phyloP scores from a whole-genome alignment of 2,329 filamentous ascomycete genomes.

The Aphanocladium album region DNA sequence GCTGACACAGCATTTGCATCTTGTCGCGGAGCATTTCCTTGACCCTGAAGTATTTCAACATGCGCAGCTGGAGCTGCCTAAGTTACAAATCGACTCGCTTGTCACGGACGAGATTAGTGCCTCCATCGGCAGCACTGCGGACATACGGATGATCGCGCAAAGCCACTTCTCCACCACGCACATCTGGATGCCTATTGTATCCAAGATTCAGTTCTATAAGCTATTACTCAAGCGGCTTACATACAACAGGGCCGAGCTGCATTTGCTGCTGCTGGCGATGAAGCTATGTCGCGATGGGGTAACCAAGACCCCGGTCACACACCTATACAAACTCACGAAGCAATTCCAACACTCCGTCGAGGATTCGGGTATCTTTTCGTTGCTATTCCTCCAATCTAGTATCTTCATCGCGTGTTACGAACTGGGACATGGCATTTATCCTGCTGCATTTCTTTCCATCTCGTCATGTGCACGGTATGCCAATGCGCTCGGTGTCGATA shows the following conservation, averaged over 20 bases:
- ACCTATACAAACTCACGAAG: conserved; percentile 13
- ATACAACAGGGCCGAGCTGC: conserved; percentile 5
- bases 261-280: conserved; percentile 14
- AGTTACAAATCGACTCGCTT: neutral
- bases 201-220: conserved; percentile 10
- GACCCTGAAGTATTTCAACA: conserved; percentile 1
- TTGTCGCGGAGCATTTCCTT: conserved; percentile 1
- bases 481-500: conserved; percentile 11
- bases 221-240: conserved; percentile 10
- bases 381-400: conserved; percentile 14
- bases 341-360: conserved; percentile 12
- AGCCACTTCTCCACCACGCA: conserved; percentile 15
- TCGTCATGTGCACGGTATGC: conserved; percentile 14
- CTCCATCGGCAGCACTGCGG: conserved; percentile 10
- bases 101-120: neutral
- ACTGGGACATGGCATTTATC: conserved; percentile 14
- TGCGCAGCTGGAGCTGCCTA: conserved; percentile 1
- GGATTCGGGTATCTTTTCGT: conserved; percentile 10
- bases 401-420: conserved; percentile 14
- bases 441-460: conserved; percentile 13
- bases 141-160: conserved; percentile 13
- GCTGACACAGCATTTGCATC: neutral
- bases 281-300: conserved; percentile 7
- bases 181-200: conserved; percentile 16
- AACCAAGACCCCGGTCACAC: neutral